phyloP scores from a whole-genome alignment of 139 green algal genomes.

The Zygnema cylindricum region DNA sequence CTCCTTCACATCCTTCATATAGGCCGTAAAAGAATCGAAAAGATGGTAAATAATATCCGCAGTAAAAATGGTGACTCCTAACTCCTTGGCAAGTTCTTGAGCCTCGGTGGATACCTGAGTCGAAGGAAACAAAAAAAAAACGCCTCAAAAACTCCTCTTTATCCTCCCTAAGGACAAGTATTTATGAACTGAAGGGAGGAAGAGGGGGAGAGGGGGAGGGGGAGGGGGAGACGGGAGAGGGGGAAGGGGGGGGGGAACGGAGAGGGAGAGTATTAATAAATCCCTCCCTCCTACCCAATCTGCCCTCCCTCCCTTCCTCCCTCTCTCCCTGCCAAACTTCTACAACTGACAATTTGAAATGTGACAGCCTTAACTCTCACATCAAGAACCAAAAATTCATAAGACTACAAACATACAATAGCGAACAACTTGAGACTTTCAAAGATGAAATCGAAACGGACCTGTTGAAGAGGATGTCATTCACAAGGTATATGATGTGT shows the following conservation, averaged over 20 bases:
- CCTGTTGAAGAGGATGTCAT: slow-evolving; percentile 88
- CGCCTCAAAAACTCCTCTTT: too few relatives aligned
- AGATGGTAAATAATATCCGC: slow-evolving; percentile 99
- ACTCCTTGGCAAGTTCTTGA: slow-evolving; percentile 78
- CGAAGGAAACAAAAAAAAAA: not conserved
- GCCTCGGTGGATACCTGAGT: slow-evolving; percentile 74
- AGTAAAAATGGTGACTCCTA: slow-evolving; percentile 91
- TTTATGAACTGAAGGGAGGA: too few relatives aligned
- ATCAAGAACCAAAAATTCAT: not conserved
- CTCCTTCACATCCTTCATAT: slow-evolving; percentile 76
- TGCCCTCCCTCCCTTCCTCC: not conserved
- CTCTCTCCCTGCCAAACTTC: not conserved
- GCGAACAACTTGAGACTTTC: too few relatives aligned
- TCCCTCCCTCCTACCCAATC: not conserved
- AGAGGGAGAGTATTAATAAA: too few relatives aligned
- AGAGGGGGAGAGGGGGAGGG: too few relatives aligned
- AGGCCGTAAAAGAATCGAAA: slow-evolving; percentile 86
- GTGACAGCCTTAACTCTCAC: not conserved
- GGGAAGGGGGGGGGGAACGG: too few relatives aligned
- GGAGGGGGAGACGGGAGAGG: too few relatives aligned
- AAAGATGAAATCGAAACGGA: slow-evolving; percentile 31
- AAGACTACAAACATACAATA: too few relatives aligned
- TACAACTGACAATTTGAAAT: not conserved
- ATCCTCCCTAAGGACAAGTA: too few relatives aligned
- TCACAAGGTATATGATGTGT: slow-evolving; percentile 87